phyloP scores from a whole-genome alignment of 139 green algal species.

The Picochlorum sp. region DNA sequence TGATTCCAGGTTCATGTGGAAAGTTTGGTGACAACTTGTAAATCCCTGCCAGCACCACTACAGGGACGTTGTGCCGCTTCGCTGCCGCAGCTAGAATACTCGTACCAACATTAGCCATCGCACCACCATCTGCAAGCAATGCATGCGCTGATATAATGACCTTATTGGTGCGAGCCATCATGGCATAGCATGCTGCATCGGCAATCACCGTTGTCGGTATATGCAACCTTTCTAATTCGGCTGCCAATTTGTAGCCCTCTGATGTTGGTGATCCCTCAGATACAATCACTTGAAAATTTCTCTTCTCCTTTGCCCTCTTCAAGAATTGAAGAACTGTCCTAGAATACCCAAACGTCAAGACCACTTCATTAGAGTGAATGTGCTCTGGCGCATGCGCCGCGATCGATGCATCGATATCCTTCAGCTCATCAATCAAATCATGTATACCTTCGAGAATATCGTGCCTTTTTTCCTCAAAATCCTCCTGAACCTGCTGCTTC shows the following conservation, averaged over 20 bases:
- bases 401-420: constrained; percentile 74
- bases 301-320: constrained; percentile 75
- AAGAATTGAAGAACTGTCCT: constrained; percentile 77
- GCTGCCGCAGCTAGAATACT: constrained; percentile 81
- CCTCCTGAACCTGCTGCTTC: neutral
- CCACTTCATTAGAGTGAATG: constrained; percentile 88
- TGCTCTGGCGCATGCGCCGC: constrained; percentile 79
- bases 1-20: constrained; percentile 76
- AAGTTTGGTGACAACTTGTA: constrained; percentile 92
- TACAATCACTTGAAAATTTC: constrained; percentile 89
- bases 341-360: constrained; percentile 73
- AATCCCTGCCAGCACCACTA: constrained; percentile 89
- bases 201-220: constrained; percentile 81
- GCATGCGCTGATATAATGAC: constrained; percentile 83
- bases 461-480: constrained; percentile 50
- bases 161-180: constrained; percentile 96
- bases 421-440: constrained; percentile 89
- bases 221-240: constrained; percentile 59
- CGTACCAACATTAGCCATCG: constrained; percentile 70
- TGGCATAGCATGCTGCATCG: constrained; percentile 88
- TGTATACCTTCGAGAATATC: constrained; percentile 87
- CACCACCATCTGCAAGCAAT: constrained; percentile 89
- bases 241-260: constrained; percentile 80
- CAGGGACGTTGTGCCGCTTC: constrained; percentile 72
- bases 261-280: constrained; percentile 80